Percentiles rank a stretch among this genome's conserved stretches.
phyloP scores from a whole-genome alignment of 495 filamentous ascomycete species.

The Neurospora sp. region DNA sequence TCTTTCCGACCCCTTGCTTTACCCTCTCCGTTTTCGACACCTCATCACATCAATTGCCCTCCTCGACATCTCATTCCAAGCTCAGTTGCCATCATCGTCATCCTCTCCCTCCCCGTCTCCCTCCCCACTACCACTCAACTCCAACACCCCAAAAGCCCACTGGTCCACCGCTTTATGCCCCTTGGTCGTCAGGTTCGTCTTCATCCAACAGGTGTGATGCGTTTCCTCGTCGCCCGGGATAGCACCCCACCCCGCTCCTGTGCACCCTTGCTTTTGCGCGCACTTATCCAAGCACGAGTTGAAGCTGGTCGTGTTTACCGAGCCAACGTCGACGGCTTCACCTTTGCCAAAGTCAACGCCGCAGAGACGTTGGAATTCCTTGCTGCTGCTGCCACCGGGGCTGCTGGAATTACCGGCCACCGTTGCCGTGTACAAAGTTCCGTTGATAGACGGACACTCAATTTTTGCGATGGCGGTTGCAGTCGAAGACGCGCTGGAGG shows the following conservation, averaged over 20 bases:
- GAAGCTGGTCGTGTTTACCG: constrained; percentile 15
- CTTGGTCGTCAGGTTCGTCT: constrained; percentile 41
- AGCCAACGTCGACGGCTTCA: constrained; percentile 24
- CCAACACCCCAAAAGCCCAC: constrained; percentile 32
- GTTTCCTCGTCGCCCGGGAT: constrained; percentile 20
- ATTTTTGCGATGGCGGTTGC: not conserved
- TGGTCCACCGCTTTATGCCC: constrained; percentile 35
- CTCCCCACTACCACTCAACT: not conserved
- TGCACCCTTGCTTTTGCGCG: constrained; percentile 18
- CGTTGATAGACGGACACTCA: constrained; percentile 23
- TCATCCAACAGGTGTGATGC: constrained; percentile 35
- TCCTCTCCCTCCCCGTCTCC: not conserved
- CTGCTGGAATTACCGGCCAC: not conserved
- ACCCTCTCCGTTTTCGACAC: not conserved
- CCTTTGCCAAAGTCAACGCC: constrained; percentile 25
- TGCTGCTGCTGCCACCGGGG: constrained; percentile 7
- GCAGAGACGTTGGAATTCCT: constrained; percentile 23
- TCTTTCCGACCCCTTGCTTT: not conserved
- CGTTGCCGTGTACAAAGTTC: constrained; percentile 19
- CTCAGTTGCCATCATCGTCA: not conserved
- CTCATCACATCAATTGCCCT: not conserved
- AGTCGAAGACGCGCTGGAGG: constrained; percentile 2
- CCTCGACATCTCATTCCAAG: not conserved
- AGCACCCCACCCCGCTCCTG: constrained; percentile 28
- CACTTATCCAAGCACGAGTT: constrained; percentile 26